Base-by-base conservation (phyloP, 2,329 filamentous ascomycete species). In the Trichoderma semiorbis region DNA sequence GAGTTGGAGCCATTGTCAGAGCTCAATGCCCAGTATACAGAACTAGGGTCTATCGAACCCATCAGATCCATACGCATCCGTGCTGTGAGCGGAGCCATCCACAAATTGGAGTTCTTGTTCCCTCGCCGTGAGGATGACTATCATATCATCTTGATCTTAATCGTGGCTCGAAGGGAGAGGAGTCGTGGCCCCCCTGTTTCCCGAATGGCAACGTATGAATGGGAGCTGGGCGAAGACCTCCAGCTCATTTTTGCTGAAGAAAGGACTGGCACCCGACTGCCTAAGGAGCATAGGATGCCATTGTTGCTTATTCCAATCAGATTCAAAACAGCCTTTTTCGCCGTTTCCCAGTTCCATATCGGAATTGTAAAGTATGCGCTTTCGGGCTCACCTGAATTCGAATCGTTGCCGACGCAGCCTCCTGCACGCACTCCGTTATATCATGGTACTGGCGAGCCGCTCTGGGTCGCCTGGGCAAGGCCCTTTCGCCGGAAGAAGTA, bases 381-480 rank as follows among this genome's bases (percentile, higher is more conserved):
- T 7, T 79, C 86, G 53, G 84, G 86, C 2, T 82, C 84, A 3
- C 86, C 86, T 3, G 80, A 79, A 32, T 88, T 87, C 70, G 82
- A 85, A 64, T 77, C 79, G 7, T 83, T 88, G 36, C 78, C 83
- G 47, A 80, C 86, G 2, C 78, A 81, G 36, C 75, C 80, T 32
- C 83, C 81, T 14, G 78, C 80, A 0, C 79, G 81, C 10, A 87
- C 85, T 0, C 74, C 79, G 39, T 83, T 86, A 39, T 83, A 85
- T 74, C 84, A 85, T 73, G 89, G 85, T 30, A 79, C 73, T 39
- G 81, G 77, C 43, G 78, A 73, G 50, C 92, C 92, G 1, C 80
- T 93, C 4, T 98, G 94, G 93, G 92, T 92, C 4, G 89, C 92
- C 28, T 99, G 95, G 95, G 90, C 93, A 32, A 89, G 93, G 72